Conservation (phyloP, 2,329 filamentous ascomycete species). For the Paracamarosporium sp. region DNA sequence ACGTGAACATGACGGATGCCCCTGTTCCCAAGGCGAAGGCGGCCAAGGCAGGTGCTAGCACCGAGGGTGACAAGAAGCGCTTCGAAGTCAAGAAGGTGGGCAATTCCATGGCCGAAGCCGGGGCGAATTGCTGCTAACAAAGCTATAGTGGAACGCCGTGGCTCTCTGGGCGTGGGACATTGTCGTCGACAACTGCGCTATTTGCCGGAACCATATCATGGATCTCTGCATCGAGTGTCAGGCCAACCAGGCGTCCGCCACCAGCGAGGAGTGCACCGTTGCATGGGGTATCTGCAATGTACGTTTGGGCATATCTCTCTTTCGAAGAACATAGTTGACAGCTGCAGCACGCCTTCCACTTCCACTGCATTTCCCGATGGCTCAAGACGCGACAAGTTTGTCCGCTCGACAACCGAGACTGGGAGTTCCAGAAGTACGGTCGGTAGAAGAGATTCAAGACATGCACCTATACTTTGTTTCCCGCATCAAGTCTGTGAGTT, state of each 20-base stretch:
- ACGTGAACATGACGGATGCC: slow-evolving; percentile 96
- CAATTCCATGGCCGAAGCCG: neutral
- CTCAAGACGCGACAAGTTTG: slow-evolving; percentile 99
- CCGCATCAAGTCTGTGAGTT: neutral
- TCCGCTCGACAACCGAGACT: slow-evolving; percentile 95
- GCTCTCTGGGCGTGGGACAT: slow-evolving; percentile 99
- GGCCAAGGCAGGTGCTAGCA: slow-evolving; percentile 59
- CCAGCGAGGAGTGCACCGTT: slow-evolving; percentile 97
- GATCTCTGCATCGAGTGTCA: slow-evolving; percentile 99
- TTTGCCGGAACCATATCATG: slow-evolving; percentile 99
- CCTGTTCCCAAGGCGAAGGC: slow-evolving; percentile 60
- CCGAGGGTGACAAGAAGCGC: slow-evolving; percentile 78
- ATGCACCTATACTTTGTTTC: neutral
- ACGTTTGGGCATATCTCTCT: slow-evolving; percentile 50
- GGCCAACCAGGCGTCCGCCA: slow-evolving; percentile 96
- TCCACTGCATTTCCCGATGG: slow-evolving; percentile 99
- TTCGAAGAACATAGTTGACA: slow-evolving; percentile 42
- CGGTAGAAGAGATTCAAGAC: slow-evolving; percentile 50
- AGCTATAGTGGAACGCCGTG: slow-evolving; percentile 89
- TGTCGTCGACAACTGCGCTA: slow-evolving; percentile 98
- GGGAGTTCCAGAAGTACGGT: slow-evolving; percentile 99
- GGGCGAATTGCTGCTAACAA: slow-evolving; percentile 17
- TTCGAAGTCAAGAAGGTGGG: slow-evolving; percentile 98
- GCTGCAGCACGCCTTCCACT: slow-evolving; percentile 93
- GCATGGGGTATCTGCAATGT: slow-evolving; percentile 99